Percentiles rank a stretch among this genome's conserved stretches.
These are phyloP conservation scores for Pythium sukuiense DNA, from an alignment of 352 stramenopile genomes.

Conservation along the genomic window DNA sequence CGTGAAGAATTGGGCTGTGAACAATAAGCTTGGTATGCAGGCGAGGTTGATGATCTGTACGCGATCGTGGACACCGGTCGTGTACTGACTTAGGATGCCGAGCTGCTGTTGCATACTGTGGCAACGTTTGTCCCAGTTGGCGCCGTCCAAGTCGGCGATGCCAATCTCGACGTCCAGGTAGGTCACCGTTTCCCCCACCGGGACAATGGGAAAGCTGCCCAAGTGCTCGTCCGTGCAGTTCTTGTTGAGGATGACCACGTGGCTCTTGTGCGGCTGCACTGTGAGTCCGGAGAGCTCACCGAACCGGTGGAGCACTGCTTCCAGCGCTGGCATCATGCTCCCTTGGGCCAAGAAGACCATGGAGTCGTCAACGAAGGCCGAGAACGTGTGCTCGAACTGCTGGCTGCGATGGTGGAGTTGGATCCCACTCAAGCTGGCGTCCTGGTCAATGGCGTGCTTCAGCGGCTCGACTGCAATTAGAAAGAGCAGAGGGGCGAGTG, in stretches of 20 bases:
- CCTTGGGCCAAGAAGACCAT: constrained; percentile 10
- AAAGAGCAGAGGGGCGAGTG: constrained; percentile 20
- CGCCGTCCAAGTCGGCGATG: background rate
- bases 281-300: constrained; percentile 11
- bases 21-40: no score
- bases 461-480: constrained; percentile 14
- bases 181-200: background rate
- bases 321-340: background rate
- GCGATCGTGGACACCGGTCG: background rate
- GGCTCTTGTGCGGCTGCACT: constrained; percentile 24
- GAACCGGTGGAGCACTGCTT: constrained; percentile 7
- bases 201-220: constrained; percentile 10
- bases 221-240: background rate
- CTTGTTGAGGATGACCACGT: constrained; percentile 2
- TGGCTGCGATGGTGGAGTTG: background rate
- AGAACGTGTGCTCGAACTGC: constrained; percentile 9
- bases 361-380: constrained; percentile 31
- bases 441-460: constrained; percentile 2
- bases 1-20: no score
- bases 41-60: no score
- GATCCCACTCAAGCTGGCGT: background rate
- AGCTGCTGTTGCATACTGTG: background rate
- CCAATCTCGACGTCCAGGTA: constrained; percentile 24
- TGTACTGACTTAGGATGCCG: background rate
- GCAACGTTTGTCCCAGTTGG: constrained; percentile 8